A percentile compares a stretch with the other conserved stretches of the same genome.
Evolutionary conservation across 257 asterid species (phyloP).

Genomic region (Nicotiana undulata): DNA sequence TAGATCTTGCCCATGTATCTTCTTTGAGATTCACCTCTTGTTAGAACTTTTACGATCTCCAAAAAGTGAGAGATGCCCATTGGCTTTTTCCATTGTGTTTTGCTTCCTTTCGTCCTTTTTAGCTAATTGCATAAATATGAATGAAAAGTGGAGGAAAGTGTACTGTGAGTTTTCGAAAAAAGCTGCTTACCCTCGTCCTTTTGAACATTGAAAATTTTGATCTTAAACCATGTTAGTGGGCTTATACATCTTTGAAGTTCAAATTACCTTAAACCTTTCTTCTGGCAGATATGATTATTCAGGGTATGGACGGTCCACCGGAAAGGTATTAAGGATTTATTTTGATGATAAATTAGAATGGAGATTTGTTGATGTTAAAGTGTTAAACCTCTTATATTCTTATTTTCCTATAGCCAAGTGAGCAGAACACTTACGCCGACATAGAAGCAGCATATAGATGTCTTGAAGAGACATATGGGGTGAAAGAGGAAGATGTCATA

Average conservation of each 20-base stretch:
- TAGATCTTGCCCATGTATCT: not conserved
- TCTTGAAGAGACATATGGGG: constrained; percentile 75
- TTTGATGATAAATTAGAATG: constrained; percentile 7
- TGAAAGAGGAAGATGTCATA: constrained; percentile 76
- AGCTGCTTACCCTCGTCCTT: not conserved
- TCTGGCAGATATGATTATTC: constrained; percentile 81
- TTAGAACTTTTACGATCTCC: not conserved
- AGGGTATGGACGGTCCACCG: constrained; percentile 89
- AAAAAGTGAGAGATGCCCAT: not conserved
- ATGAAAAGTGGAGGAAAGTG: not conserved
- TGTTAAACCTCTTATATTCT: constrained; percentile 18
- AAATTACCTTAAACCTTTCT: constrained; percentile 3
- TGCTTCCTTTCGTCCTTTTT: not conserved
- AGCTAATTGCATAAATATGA: not conserved
- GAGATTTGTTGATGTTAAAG: constrained; percentile 6
- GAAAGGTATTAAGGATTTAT: constrained; percentile 63
- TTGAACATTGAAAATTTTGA: not conserved
- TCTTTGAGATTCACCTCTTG: not conserved
- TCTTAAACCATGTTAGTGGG: not conserved
- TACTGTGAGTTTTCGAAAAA: not conserved
- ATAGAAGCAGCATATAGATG: constrained; percentile 90
- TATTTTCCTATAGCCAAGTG: constrained; percentile 58
- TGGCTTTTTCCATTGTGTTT: not conserved
- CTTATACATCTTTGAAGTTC: constrained; percentile 1
- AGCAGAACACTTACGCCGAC: constrained; percentile 86